phyloP scores from a whole-genome alignment of 2,329 filamentous ascomycete genomes.

The Sclerotinia nivalis region DNA sequence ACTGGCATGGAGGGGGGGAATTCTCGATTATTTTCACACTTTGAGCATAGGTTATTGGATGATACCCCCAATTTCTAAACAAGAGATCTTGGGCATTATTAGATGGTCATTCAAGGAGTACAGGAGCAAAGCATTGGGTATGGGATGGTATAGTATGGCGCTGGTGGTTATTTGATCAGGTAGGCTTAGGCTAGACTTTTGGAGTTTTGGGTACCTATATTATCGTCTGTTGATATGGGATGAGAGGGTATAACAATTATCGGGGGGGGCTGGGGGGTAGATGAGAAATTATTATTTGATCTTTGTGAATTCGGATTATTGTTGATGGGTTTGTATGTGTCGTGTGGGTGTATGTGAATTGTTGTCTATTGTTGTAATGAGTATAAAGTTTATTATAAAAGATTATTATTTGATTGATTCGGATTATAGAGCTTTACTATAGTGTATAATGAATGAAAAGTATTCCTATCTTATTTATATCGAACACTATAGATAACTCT shows the following conservation, averaged over 20 bases:
- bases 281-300: too few relatives aligned
- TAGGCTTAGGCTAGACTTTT: not conserved
- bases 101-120: conserved; percentile 10
- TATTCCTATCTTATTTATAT: too few relatives aligned
- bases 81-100: conserved; percentile 11
- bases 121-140: not conserved
- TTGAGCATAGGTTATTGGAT: not conserved
- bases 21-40: not conserved
- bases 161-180: not conserved
- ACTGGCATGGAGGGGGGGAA: not conserved
- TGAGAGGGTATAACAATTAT: not conserved
- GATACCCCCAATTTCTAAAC: not conserved
- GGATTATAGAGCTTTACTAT: too few relatives aligned
- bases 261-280: too few relatives aligned
- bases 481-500: too few relatives aligned
- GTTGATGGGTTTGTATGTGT: too few relatives aligned
- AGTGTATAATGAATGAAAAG: too few relatives aligned
- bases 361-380: too few relatives aligned
- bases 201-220: not conserved
- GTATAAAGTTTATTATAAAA: too few relatives aligned
- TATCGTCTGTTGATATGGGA: not conserved
- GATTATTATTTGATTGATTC: too few relatives aligned
- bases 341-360: too few relatives aligned
- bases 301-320: too few relatives aligned
- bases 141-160: not conserved